These are phyloP conservation scores for Tylopilus plumbeoviolaceoides DNA, from an alignment of 768 basidiomycete species.

Conservation along the genomic window DNA sequence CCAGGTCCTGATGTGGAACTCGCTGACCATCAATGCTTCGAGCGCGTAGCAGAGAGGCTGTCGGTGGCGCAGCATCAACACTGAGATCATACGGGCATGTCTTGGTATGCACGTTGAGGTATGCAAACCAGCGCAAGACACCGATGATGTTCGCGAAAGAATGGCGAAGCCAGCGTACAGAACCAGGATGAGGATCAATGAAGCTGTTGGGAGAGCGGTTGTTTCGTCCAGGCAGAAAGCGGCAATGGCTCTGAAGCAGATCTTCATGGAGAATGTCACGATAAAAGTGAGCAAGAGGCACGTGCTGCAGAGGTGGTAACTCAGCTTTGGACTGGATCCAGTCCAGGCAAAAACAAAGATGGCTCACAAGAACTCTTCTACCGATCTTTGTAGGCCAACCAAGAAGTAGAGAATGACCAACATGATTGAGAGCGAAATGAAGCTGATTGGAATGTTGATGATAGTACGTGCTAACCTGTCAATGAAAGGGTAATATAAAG, in stretches of 20 bases:
- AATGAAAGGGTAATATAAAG: constrained; percentile 48
- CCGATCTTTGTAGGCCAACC: constrained; percentile 16
- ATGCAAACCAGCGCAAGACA: constrained; percentile 64
- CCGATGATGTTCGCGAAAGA: constrained; percentile 29
- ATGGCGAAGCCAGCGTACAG: constrained; percentile 43
- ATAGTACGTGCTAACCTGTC: constrained; percentile 41
- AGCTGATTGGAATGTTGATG: constrained; percentile 42
- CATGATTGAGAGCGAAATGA: constrained; percentile 16
- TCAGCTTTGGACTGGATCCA: too few species aligned
- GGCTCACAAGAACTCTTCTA: constrained; percentile 18
- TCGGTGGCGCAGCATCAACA: constrained; percentile 29
- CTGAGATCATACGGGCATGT: constrained; percentile 27
- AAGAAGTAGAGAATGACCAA: constrained; percentile 16
- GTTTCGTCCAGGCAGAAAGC: constrained; percentile 51
- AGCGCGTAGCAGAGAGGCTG: constrained; percentile 61
- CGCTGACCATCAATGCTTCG: constrained; percentile 72
- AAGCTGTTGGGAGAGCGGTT: constrained; percentile 38
- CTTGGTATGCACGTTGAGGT: constrained; percentile 47
- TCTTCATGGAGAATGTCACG: constrained; percentile 62
- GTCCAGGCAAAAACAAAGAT: too few species aligned
- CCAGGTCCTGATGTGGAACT: constrained; percentile 57
- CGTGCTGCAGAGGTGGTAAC: too few species aligned
- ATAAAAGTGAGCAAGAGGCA: constrained; percentile 41
- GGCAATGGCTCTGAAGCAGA: constrained; percentile 66
- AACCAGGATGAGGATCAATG: constrained; percentile 35